phyloP scores from a whole-genome alignment of 306 rosid species.

The Quercus gilva region DNA sequence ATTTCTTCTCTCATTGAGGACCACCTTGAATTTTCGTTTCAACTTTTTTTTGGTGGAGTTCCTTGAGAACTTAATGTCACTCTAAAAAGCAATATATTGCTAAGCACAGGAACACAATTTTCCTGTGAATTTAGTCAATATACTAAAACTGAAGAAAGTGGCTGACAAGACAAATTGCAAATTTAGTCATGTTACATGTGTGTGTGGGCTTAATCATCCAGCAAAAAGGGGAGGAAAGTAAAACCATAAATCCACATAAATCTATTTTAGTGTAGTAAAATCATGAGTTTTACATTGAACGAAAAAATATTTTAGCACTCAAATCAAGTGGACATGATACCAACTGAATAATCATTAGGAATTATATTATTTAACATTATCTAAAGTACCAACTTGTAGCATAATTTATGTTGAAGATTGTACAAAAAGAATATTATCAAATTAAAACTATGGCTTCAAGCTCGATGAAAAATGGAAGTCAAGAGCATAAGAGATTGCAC shows the following conservation, averaged over 20 bases:
- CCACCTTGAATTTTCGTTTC: too few relatives aligned
- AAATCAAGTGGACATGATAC: slow-evolving; percentile 1
- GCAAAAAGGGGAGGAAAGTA: background rate
- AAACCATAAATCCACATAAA: too few relatives aligned
- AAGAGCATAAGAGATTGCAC: background rate
- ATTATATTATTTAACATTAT: slow-evolving; percentile 25
- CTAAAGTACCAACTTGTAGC: slow-evolving; percentile 35
- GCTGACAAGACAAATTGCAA: background rate
- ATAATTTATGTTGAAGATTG: background rate
- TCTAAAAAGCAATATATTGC: too few relatives aligned
- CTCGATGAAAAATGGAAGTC: slow-evolving; percentile 14
- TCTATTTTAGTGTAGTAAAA: background rate
- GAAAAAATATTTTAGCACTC: background rate
- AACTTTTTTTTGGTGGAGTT: too few relatives aligned
- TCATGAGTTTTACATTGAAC: background rate
- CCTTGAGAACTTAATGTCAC: too few relatives aligned
- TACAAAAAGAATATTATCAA: background rate
- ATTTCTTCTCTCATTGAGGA: too few relatives aligned
- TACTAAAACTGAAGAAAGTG: too few relatives aligned
- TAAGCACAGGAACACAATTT: too few relatives aligned
- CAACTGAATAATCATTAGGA: slow-evolving; percentile 26
- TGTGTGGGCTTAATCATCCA: background rate
- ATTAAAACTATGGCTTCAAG: background rate
- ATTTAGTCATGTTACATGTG: background rate
- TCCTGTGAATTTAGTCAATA: too few relatives aligned